Conservation (phyloP, 768 basidiomycete genomes). For the Coprinellus micaceus region DNA sequence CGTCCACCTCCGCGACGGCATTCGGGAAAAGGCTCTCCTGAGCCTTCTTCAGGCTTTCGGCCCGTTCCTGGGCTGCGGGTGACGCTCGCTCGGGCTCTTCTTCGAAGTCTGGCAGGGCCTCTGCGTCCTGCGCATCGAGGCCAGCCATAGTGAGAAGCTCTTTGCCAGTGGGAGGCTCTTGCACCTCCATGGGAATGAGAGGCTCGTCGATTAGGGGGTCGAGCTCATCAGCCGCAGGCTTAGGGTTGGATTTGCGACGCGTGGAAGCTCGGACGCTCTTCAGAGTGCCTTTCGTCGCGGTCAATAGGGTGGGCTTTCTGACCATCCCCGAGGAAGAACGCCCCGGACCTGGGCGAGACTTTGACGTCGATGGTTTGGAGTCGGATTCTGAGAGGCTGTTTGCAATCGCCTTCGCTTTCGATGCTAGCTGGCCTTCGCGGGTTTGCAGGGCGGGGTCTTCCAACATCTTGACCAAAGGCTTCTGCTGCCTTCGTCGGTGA, state of each 20-base stretch:
- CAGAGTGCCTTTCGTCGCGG: conserved; percentile 47
- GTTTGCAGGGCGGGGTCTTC: conserved; percentile 36
- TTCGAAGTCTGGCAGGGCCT: conserved; percentile 56
- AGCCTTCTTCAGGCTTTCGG: conserved; percentile 4
- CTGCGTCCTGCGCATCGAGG: conserved; percentile 31
- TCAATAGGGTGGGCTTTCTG: conserved; percentile 45
- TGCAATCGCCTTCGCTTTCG: conserved; percentile 44
- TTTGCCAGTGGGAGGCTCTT: conserved; percentile 5
- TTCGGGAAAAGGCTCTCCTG: conserved; percentile 39
- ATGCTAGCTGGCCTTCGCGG: conserved; percentile 40
- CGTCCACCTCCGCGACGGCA: conserved; percentile 14
- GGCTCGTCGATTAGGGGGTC: neutral
- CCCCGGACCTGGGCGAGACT: conserved; percentile 41
- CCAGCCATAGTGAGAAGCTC: conserved; percentile 55
- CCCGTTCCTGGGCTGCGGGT: conserved; percentile 5
- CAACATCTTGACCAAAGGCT: conserved; percentile 52
- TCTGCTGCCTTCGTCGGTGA: conserved; percentile 47
- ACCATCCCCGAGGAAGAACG: conserved; percentile 44
- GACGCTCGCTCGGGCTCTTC: conserved; percentile 15
- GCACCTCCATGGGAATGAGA: conserved; percentile 5
- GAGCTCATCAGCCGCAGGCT: conserved; percentile 7
- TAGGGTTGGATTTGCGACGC: conserved; percentile 9
- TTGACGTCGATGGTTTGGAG: neutral
- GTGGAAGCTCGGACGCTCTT: conserved; percentile 48
- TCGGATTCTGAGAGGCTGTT: conserved; percentile 8